Percentiles rank a stretch among this genome's conserved stretches.
Evolutionary conservation across 2,329 filamentous ascomycete genomes (phyloP).

Genomic region (Diaporthe amygdali): DNA sequence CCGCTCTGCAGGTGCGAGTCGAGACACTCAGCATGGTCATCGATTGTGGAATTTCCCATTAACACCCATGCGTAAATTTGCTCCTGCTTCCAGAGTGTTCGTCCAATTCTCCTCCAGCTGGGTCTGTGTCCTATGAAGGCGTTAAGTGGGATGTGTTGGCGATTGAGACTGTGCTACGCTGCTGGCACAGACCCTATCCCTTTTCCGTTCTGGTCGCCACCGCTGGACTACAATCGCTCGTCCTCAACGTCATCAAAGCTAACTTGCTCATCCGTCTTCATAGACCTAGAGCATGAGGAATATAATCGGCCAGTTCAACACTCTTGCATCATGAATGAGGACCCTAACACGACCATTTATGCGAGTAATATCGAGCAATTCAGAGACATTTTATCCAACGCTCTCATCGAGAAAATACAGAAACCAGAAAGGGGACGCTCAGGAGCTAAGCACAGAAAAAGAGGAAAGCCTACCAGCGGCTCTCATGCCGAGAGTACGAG

Average conservation of each 20-base stretch:
- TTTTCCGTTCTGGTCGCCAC: too few relatives aligned
- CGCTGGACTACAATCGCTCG: too few relatives aligned
- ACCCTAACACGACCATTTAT: background rate
- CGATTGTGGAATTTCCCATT: background rate
- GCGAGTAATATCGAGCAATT: slow-evolving; percentile 69
- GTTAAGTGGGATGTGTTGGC: too few relatives aligned
- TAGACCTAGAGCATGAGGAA: too few relatives aligned
- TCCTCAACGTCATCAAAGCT: too few relatives aligned
- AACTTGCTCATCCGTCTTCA: too few relatives aligned
- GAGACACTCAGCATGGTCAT: background rate
- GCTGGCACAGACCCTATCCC: too few relatives aligned
- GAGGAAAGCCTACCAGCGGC: slow-evolving; percentile 30
- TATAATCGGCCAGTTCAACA: background rate
- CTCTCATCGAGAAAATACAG: slow-evolving; percentile 67
- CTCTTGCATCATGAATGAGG: too few relatives aligned
- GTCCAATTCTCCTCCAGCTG: background rate
- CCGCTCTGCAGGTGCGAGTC: background rate
- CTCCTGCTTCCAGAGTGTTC: background rate
- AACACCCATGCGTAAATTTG: background rate
- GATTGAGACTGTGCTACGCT: too few relatives aligned
- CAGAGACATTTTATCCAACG: slow-evolving; percentile 74
- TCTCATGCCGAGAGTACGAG: background rate
- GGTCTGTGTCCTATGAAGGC: background rate
- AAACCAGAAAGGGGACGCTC: slow-evolving; percentile 49
- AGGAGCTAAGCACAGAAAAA: slow-evolving; percentile 41